Conservation (phyloP, 441 rosid species). For the Arabidopsis hybrid region DNA sequence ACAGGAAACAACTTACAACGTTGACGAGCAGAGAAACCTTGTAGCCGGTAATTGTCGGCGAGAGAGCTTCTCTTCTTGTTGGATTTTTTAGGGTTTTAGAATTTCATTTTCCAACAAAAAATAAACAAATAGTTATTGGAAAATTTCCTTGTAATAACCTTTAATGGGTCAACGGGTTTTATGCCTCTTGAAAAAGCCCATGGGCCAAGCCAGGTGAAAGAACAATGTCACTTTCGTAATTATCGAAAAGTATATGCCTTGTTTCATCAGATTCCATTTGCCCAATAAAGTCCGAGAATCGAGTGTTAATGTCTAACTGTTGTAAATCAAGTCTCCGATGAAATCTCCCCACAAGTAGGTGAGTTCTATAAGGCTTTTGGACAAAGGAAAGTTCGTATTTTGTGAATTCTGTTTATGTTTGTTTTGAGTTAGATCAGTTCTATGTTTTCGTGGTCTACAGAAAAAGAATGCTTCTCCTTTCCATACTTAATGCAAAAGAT, state of each 20-base stretch:
- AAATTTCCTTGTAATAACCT: neutral
- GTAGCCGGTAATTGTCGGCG: conserved; percentile 41
- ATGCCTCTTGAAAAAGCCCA: conserved; percentile 44
- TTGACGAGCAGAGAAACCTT: conserved; percentile 19
- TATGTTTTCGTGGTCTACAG: neutral
- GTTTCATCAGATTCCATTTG: neutral
- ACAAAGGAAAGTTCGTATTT: neutral
- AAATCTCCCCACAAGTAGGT: neutral
- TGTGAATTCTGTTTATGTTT: neutral
- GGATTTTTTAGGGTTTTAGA: conserved; percentile 43
- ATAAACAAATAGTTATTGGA: conserved; percentile 3
- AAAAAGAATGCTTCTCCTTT: neutral
- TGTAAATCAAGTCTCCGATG: conserved; percentile 10
- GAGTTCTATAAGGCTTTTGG: neutral
- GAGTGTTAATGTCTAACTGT: conserved; percentile 3
- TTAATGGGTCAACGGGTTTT: conserved; percentile 33
- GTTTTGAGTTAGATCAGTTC: neutral
- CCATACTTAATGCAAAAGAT: too few species aligned
- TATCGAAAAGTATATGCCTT: conserved; percentile 30
- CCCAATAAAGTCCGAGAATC: conserved; percentile 43
- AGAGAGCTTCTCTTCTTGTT: conserved; percentile 13
- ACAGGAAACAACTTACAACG: conserved; percentile 31
- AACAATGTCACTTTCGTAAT: conserved; percentile 34
- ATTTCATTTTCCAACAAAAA: conserved; percentile 15
- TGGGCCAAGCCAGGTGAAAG: conserved; percentile 26